A percentile compares a stretch with the other conserved stretches of the same genome.
Conservation (phyloP, 176 grass and related monocot genomes). For the Oryza coarctata region DNA sequence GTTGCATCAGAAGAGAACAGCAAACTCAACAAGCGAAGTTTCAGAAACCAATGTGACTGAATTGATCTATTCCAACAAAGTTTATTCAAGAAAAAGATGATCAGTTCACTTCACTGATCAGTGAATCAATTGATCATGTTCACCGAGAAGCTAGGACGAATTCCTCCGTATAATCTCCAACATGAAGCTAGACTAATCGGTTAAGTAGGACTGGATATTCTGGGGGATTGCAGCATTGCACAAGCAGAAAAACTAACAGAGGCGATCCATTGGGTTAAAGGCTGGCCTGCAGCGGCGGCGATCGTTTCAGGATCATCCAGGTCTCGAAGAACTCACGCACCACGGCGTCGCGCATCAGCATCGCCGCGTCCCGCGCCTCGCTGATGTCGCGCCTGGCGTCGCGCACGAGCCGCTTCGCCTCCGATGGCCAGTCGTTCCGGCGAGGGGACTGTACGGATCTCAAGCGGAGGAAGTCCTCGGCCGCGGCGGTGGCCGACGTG, state of each 20-base stretch:
- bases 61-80: not conserved
- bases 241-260: not conserved
- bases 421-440: not conserved
- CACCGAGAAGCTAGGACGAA: not conserved
- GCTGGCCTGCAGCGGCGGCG: not conserved
- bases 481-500: conserved; percentile 11
- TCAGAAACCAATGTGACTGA: not conserved
- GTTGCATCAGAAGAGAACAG: not conserved
- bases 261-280: not conserved
- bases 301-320: conserved; percentile 25
- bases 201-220: not conserved
- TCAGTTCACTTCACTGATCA: not conserved
- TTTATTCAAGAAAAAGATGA: not conserved
- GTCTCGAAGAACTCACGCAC: conserved; percentile 37
- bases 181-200: not conserved
- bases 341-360: conserved; percentile 35
- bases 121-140: not conserved
- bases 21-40: not conserved
- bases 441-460: not conserved
- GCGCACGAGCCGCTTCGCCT: not conserved
- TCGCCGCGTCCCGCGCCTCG: conserved; percentile 21
- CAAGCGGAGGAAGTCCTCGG: conserved; percentile 34
- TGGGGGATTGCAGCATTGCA: not conserved
- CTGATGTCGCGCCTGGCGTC: conserved; percentile 33
- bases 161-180: not conserved